Evolutionary conservation across 2,329 filamentous ascomycete species (phyloP), one percentile per base, ranked within the genome.

Genomic region (Cryphonectria carpinicola): DNA sequence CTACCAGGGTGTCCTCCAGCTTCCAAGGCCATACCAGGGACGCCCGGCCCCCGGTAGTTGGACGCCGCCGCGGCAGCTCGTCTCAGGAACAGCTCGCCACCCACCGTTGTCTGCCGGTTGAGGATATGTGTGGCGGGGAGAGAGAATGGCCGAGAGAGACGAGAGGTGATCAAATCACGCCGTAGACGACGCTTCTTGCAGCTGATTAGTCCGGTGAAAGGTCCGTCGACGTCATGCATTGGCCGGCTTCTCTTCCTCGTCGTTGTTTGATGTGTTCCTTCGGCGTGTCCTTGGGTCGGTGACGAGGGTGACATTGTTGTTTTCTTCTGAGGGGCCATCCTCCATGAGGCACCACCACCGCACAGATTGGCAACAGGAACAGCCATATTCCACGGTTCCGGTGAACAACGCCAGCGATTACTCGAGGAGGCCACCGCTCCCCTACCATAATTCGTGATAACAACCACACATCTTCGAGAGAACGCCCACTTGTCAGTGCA

Each of bases 161-260:
- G 86, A 28, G 90, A 93, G 1, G 92, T 93, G 76, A 93, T 88
- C 60, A 93, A 84, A 28, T 86, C 80, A 2, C 88, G 81, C 0
- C 89, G 85, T 4, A 93, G 81, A 4, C 91, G 85, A 35, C 91
- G 87, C 79, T 93, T 93, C 83, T 94, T 93, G 77, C 81, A 84
- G 77, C 82, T 77, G 70, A 88, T 74, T n/a, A 74, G 75, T 39
- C 82, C 82, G 0, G 86, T 87, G 74, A 84, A 82, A 66, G 83
- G 86, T 68, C 84, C 88, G 71, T 91, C 89, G 60, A 91, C 86
- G 73, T 92, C 89, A 49, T 87, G 84, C 2, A 81, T 74, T 6
- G 84, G 80, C 35, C 90, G 85, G 28, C 78, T 76, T 43, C 89
- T 85, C 76, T 90, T 90, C 19, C 63, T 46, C 19, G 63, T 64